A percentile compares a stretch with the other conserved stretches of the same genome.
These are phyloP conservation scores for Picea engelmannii DNA, from an alignment of 83 land plant genomes.

Conservation along the genomic window DNA sequence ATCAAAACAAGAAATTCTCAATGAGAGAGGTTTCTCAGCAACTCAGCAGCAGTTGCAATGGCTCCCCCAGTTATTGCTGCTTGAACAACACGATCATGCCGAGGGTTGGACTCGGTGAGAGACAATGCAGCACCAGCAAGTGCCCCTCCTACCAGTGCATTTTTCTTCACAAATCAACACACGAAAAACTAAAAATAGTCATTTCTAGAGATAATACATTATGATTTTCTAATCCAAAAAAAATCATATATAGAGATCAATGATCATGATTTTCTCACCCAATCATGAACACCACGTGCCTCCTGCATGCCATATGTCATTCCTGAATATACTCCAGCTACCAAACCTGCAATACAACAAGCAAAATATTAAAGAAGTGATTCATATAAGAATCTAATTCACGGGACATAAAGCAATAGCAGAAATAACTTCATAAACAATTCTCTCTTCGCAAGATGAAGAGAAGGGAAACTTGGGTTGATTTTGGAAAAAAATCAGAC, in stretches of 20 bases:
- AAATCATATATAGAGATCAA: too few relatives aligned
- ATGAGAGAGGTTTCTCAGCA: slow-evolving; percentile 37
- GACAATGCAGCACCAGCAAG: slow-evolving; percentile 53
- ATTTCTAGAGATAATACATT: too few relatives aligned
- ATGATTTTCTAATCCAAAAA: too few relatives aligned
- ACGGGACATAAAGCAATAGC: not conserved
- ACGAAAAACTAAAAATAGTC: too few relatives aligned
- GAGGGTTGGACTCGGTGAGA: slow-evolving; percentile 39
- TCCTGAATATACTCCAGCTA: slow-evolving; percentile 47
- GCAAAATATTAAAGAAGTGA: not conserved
- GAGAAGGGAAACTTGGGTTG: too few relatives aligned
- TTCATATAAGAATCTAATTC: not conserved
- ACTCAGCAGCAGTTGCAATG: slow-evolving; percentile 56
- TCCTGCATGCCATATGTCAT: slow-evolving; percentile 49
- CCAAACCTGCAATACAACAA: slow-evolving; percentile 24
- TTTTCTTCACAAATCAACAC: too few relatives aligned
- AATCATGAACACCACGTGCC: slow-evolving; percentile 57
- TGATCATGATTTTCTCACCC: slow-evolving; percentile 22
- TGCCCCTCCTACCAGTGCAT: slow-evolving; percentile 28
- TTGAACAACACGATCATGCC: slow-evolving; percentile 40
- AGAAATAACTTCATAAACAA: not conserved
- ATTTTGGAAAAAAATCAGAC: too few relatives aligned
- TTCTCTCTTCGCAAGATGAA: too few relatives aligned
- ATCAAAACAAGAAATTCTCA: slow-evolving; percentile 6
- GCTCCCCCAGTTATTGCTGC: slow-evolving; percentile 55